Evolutionary conservation across 2,329 filamentous ascomycete species (phyloP).

Genomic region (Paramyrothecium roridum): DNA sequence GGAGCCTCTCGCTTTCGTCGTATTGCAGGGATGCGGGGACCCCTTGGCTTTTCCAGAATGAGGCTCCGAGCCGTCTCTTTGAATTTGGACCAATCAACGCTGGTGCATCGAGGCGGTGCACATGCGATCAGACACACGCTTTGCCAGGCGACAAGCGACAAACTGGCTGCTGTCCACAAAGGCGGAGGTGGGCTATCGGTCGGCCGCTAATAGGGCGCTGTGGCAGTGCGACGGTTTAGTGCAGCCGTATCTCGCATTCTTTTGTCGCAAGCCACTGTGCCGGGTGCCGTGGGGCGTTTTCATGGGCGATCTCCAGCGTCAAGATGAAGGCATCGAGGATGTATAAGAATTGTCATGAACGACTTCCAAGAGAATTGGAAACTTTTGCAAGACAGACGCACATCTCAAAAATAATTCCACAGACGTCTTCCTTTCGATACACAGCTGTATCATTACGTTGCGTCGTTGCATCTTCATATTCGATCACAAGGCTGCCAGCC

Average conservation of each 20-base stretch:
- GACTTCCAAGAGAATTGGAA: too few species aligned
- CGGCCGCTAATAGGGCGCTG: background rate
- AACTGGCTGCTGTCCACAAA: too few species aligned
- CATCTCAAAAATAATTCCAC: too few species aligned
- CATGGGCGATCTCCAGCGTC: background rate
- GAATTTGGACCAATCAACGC: background rate
- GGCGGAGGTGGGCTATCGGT: background rate
- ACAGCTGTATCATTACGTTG: background rate
- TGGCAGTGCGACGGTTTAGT: background rate
- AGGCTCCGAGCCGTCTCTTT: background rate
- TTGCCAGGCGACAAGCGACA: too few species aligned
- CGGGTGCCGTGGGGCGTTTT: background rate
- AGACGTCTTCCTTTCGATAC: too few species aligned
- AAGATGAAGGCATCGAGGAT: background rate
- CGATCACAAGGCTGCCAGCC: background rate
- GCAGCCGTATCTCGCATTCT: slow-evolving; percentile 1
- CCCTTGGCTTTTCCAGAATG: background rate
- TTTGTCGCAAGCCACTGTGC: background rate
- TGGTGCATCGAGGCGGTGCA: background rate
- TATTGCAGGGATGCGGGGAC: slow-evolving; percentile 14
- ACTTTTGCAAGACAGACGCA: too few species aligned
- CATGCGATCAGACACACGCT: too few species aligned
- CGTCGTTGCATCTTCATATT: background rate
- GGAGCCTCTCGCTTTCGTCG: slow-evolving; percentile 23
- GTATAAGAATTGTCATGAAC: background rate